A percentile compares a stretch with the other conserved stretches of the same genome.
Evolutionary conservation across 345 rosid species (phyloP).

Genomic region (Toxicodendron radicans): DNA sequence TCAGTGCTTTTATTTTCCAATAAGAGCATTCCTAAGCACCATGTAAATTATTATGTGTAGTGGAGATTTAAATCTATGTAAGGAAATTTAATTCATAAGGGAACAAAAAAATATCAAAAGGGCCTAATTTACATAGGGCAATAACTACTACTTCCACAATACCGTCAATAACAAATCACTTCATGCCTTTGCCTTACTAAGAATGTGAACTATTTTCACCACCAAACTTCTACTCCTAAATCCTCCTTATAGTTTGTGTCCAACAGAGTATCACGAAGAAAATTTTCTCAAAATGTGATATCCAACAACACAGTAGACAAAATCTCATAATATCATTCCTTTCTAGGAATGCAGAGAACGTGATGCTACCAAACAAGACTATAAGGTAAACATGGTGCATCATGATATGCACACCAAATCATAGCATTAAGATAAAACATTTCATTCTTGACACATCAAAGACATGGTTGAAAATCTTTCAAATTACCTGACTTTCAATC

Average conservation of each 20-base stretch:
- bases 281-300: too few relatives aligned
- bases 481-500: conserved; percentile 52
- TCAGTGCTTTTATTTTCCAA: background rate
- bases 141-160: background rate
- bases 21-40: background rate
- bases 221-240: background rate
- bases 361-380: background rate
- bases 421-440: background rate
- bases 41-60: background rate
- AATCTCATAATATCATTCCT: too few relatives aligned
- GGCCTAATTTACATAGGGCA: background rate
- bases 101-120: background rate
- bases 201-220: background rate
- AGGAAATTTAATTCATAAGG: background rate
- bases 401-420: conserved; percentile 9
- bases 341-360: too few relatives aligned
- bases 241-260: background rate
- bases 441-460: background rate
- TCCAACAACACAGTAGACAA: too few relatives aligned
- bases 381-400: background rate
- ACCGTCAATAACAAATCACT: background rate
- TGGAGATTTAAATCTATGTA: too few relatives aligned
- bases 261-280: background rate
- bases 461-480: background rate
- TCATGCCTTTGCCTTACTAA: background rate